Conservation (phyloP, 2,329 filamentous ascomycete genomes). For the Paracamarosporium sp. region DNA sequence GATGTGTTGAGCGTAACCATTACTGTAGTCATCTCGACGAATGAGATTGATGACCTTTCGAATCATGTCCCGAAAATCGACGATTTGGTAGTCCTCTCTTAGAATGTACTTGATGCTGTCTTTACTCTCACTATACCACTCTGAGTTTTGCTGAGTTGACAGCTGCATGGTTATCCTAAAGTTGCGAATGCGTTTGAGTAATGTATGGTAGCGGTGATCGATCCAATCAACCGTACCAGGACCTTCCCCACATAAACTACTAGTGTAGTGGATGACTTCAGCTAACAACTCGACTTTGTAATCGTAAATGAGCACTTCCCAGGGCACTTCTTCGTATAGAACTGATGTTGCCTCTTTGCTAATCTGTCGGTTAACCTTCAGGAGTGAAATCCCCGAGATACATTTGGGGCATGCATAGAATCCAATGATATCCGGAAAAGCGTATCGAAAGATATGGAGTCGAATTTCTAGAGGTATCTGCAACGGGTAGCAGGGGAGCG, state of each 20-base stretch:
- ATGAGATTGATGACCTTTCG: conserved; percentile 1
- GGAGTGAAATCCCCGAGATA: conserved; percentile 1
- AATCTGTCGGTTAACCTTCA: conserved; percentile 20
- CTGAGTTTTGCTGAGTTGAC: neutral
- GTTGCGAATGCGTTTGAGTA: neutral
- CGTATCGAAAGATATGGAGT: conserved; percentile 22
- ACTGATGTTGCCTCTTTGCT: conserved; percentile 17
- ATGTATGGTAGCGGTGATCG: neutral
- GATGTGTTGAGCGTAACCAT: no score
- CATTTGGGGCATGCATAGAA: no score
- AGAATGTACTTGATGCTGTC: no score
- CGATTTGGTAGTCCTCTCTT: neutral
- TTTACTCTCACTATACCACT: no score
- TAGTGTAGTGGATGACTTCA: no score
- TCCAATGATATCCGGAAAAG: conserved; percentile 20
- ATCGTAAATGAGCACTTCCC: conserved; percentile 1
- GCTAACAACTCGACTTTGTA: no score
- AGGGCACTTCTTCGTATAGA: conserved; percentile 17
- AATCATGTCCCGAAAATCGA: neutral
- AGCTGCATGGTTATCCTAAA: neutral
- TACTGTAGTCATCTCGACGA: no score
- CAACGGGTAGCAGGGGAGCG: conserved; percentile 22
- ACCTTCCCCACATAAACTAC: no score
- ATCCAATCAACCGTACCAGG: neutral
- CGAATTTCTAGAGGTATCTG: conserved; percentile 22